Conservation (phyloP, 2,329 filamentous ascomycete genomes). For the Fusarium equiseti region DNA sequence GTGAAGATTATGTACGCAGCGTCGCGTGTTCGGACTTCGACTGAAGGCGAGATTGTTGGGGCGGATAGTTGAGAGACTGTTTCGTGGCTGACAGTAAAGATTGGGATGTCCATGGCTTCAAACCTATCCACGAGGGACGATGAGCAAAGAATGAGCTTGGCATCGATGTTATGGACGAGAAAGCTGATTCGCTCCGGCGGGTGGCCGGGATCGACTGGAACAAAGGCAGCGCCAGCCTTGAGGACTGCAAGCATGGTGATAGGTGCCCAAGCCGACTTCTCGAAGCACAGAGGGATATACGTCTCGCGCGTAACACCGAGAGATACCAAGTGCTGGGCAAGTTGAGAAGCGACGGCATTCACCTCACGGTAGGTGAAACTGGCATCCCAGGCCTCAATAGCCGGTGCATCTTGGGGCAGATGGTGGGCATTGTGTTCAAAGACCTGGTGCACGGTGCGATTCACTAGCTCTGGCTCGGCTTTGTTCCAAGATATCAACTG, state of each 20-base stretch:
- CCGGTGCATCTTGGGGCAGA: conserved; percentile 47
- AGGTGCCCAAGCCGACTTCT: conserved; percentile 54
- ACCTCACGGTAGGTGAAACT: conserved; percentile 53
- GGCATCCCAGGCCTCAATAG: conserved; percentile 62
- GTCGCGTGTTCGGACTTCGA: neutral
- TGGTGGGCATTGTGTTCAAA: conserved; percentile 52
- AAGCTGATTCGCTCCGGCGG: conserved; percentile 47
- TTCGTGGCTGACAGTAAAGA: neutral
- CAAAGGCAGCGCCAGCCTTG: conserved; percentile 51
- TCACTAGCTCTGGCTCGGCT: conserved; percentile 10
- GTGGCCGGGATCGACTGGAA: conserved; percentile 53
- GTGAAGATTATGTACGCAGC: conserved; percentile 41
- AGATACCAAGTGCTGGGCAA: conserved; percentile 54
- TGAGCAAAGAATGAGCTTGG: conserved; percentile 31
- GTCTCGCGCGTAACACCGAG: conserved; percentile 46
- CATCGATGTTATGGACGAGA: conserved; percentile 22
- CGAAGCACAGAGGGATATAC: conserved; percentile 52
- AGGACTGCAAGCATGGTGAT: conserved; percentile 53
- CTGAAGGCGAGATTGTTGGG: neutral
- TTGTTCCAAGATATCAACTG: conserved; percentile 47
- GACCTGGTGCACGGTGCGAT: conserved; percentile 56
- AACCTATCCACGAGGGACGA: neutral
- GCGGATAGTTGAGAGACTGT: neutral
- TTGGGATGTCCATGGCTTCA: neutral
- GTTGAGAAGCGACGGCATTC: conserved; percentile 18